Percentiles rank a stretch among this genome's conserved stretches.
These are phyloP conservation scores for Westerdykella sp. DNA, from an alignment of 2,329 filamentous ascomycete genomes.

Conservation along the genomic window DNA sequence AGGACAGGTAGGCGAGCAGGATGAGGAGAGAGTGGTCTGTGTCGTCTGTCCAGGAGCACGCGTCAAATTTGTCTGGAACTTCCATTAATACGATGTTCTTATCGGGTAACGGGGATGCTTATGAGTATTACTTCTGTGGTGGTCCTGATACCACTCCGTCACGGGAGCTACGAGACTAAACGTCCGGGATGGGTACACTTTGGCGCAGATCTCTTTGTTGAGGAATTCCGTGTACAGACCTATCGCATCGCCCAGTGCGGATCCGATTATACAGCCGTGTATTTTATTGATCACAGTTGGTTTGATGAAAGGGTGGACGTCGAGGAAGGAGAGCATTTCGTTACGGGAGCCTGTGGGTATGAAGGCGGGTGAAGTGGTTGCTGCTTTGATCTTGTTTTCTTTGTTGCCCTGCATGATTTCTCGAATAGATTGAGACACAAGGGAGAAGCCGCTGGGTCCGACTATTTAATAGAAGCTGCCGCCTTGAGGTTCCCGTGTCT, in stretches of 20 bases:
- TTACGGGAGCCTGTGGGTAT: not conserved
- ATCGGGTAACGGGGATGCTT: slow-evolving; percentile 11
- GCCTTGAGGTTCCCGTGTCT: not conserved
- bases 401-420: no score
- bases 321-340: slow-evolving; percentile 12
- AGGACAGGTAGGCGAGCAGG: slow-evolving; percentile 45
- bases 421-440: not conserved
- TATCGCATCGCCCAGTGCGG: slow-evolving; percentile 50
- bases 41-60: slow-evolving; percentile 49
- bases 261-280: slow-evolving; percentile 45
- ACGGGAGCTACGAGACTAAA: slow-evolving; percentile 39
- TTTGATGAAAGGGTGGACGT: slow-evolving; percentile 25
- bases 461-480: not conserved
- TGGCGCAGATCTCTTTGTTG: slow-evolving; percentile 29
- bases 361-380: not conserved
- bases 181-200: slow-evolving; percentile 34
- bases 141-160: slow-evolving; percentile 42
- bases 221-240: slow-evolving; percentile 52
- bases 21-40: slow-evolving; percentile 51
- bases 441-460: no score
- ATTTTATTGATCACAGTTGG: slow-evolving; percentile 35
- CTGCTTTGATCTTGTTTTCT: not conserved
- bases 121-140: slow-evolving; percentile 38
- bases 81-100: not conserved
- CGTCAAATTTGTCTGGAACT: slow-evolving; percentile 16